phyloP scores from a whole-genome alignment of 2,329 filamentous ascomycete genomes.

The Fusarium sp. region DNA sequence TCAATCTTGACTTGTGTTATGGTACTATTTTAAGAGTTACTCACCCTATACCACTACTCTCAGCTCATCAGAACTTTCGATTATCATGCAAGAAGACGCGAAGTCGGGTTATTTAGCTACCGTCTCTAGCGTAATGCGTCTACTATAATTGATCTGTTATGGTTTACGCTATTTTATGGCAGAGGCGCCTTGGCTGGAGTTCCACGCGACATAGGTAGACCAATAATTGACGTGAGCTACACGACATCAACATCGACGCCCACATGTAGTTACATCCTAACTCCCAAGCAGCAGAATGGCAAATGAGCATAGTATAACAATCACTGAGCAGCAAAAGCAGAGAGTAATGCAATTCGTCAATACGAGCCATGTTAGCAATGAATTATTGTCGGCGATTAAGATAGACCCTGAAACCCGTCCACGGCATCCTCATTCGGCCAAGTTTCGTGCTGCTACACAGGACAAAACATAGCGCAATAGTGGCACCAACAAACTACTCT shows the following conservation, averaged over 20 bases:
- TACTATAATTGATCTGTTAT: background rate
- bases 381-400: too few relatives aligned
- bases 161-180: background rate
- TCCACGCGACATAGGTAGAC: background rate
- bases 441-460: too few relatives aligned
- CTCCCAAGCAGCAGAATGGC: too few relatives aligned
- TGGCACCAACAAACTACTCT: background rate
- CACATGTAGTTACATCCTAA: background rate
- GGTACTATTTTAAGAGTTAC: slow-evolving; percentile 2
- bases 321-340: too few relatives aligned
- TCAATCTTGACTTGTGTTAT: background rate
- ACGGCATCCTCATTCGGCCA: too few relatives aligned
- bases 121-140: background rate
- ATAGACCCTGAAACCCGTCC: too few relatives aligned
- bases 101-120: background rate
- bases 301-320: too few relatives aligned
- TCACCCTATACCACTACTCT: slow-evolving; percentile 10
- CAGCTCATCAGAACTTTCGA: background rate
- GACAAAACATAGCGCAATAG: background rate
- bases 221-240: background rate
- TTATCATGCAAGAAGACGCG: background rate
- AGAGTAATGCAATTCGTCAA: too few relatives aligned
- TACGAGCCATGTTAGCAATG: too few relatives aligned
- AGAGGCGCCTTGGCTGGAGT: background rate
- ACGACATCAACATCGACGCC: background rate